A percentile compares a stretch with the other conserved stretches of the same genome.
Conservation (phyloP, 208 protist genomes). For the Wallacemonas sp. region DNA sequence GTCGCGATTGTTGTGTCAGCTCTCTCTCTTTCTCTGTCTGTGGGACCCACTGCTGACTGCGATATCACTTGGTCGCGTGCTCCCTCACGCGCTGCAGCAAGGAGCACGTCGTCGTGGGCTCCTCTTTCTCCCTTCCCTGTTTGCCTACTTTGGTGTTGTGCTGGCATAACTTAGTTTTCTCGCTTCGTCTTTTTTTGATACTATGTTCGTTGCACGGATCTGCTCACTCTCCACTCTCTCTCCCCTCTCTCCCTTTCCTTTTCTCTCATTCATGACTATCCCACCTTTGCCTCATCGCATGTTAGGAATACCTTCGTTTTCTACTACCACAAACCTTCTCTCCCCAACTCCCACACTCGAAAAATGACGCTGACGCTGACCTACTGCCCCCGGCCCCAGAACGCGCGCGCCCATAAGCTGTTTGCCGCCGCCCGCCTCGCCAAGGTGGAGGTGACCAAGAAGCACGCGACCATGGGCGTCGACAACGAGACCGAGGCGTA, state of each 20-base stretch:
- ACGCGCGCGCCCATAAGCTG: constrained; percentile 60
- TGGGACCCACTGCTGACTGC: too few species aligned
- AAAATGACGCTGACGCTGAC: constrained; percentile 46
- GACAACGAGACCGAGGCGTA: constrained; percentile 73
- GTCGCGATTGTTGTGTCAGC: too few species aligned
- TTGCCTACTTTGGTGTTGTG: too few species aligned
- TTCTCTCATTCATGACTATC: neutral
- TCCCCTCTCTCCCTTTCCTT: constrained; percentile 11
- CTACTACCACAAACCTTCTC: constrained; percentile 14
- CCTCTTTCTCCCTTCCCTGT: too few species aligned
- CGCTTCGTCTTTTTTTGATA: too few species aligned
- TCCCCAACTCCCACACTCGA: constrained; percentile 13
- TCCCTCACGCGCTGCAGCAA: too few species aligned
- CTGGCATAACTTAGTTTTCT: too few species aligned
- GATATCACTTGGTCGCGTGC: too few species aligned
- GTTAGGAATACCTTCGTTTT: neutral
- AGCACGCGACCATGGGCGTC: constrained; percentile 41
- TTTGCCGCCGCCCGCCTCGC: constrained; percentile 63
- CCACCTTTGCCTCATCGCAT: neutral
- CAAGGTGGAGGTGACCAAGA: constrained; percentile 49
- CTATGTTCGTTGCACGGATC: too few species aligned
- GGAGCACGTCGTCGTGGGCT: too few species aligned
- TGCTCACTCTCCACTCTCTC: neutral
- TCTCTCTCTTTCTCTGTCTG: too few species aligned
- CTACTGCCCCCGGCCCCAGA: constrained; percentile 32